Evolutionary conservation across 2,329 filamentous ascomycete genomes (phyloP).

Genomic region (Pseudogymnoascus sp.): DNA sequence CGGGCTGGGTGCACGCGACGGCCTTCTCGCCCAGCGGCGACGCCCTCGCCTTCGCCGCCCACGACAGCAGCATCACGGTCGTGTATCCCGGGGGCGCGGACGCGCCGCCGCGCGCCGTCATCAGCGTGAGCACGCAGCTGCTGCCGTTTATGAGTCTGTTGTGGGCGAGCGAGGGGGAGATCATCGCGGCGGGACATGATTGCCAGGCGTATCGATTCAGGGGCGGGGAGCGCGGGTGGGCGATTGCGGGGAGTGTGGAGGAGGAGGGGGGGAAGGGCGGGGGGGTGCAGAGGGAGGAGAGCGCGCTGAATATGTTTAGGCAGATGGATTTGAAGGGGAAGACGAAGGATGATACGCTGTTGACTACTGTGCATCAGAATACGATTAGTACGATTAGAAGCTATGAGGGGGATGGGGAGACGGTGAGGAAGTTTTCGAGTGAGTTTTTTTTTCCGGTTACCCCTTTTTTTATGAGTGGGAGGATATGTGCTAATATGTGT

Average conservation of each 20-base stretch:
- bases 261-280: constrained; percentile 34
- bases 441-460: constrained; percentile 45
- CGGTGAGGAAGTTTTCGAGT: constrained; percentile 78
- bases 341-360: constrained; percentile 79
- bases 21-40: constrained; percentile 89
- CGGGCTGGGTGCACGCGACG: constrained; percentile 91
- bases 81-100: constrained; percentile 91
- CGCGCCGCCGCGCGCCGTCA: constrained; percentile 79
- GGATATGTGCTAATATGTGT: constrained; percentile 23
- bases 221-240: constrained; percentile 73
- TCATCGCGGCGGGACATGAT: constrained; percentile 89
- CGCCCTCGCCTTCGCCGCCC: constrained; percentile 86
- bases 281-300: constrained; percentile 69
- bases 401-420: constrained; percentile 57
- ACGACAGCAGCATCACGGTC: constrained; percentile 93
- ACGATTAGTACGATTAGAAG: constrained; percentile 78
- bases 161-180: constrained; percentile 87
- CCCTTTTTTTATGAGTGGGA: constrained; percentile 1
- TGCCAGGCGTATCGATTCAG: constrained; percentile 84
- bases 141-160: constrained; percentile 88
- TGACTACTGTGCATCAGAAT: constrained; percentile 95
- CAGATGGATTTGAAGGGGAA: constrained; percentile 99
- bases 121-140: constrained; percentile 82
- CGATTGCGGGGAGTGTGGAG: constrained; percentile 73
- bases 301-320: constrained; percentile 93